phyloP scores from a whole-genome alignment of 306 rosid genomes.

The Vicia villosa region DNA sequence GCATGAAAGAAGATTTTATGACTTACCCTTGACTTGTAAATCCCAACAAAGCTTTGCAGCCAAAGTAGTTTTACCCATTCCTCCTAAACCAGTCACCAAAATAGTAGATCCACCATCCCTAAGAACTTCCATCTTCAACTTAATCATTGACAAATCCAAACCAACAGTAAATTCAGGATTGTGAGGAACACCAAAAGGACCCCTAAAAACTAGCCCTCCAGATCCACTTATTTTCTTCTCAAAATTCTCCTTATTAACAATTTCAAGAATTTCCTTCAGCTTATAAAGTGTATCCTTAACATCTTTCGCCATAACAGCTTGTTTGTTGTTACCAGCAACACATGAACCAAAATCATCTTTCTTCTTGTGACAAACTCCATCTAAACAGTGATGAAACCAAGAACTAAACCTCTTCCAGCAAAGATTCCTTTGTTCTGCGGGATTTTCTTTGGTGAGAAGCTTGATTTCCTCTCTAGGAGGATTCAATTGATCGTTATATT shows the following conservation, averaged over 20 bases:
- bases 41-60: slow-evolving; percentile 51
- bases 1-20: neutral
- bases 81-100: slow-evolving; percentile 52
- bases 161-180: slow-evolving; percentile 41
- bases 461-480: slow-evolving; percentile 36
- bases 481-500: slow-evolving; percentile 12
- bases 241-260: neutral
- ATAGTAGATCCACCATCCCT: slow-evolving; percentile 25
- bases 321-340: neutral
- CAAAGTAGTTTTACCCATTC: slow-evolving; percentile 61
- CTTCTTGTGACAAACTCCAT: neutral
- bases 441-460: slow-evolving; percentile 12
- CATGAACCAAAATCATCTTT: neutral
- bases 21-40: slow-evolving; percentile 44
- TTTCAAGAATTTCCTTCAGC: slow-evolving; percentile 15
- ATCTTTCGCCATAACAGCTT: slow-evolving; percentile 16
- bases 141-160: slow-evolving; percentile 35
- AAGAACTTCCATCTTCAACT: slow-evolving; percentile 47
- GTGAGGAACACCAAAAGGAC: slow-evolving; percentile 33
- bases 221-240: neutral
- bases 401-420: slow-evolving; percentile 6
- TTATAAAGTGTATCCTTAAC: slow-evolving; percentile 25
- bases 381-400: neutral
- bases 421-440: neutral
- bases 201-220: neutral